These are phyloP conservation scores for Diphasiastrum complanatum DNA, from an alignment of 83 land plant species.

Conservation along the genomic window DNA sequence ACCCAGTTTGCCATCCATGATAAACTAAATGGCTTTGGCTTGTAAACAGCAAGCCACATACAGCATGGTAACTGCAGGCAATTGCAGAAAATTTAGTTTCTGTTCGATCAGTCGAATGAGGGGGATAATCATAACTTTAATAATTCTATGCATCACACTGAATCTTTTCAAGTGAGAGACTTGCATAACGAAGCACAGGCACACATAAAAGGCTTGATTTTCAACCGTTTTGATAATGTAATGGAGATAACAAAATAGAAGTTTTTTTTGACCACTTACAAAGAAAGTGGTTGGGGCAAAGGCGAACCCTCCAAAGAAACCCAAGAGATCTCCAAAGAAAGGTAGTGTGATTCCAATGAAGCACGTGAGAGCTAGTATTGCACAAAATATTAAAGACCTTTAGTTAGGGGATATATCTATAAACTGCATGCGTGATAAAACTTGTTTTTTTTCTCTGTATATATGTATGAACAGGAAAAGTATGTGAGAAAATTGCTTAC, in stretches of 20 bases:
- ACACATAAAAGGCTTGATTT: too few species aligned
- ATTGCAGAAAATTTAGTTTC: slow-evolving; percentile 8
- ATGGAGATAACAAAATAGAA: too few species aligned
- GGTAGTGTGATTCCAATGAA: slow-evolving; percentile 60
- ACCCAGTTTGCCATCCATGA: slow-evolving; percentile 69
- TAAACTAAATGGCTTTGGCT: slow-evolving; percentile 49
- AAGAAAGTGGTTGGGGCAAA: slow-evolving; percentile 78
- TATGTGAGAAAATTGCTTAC: slow-evolving; percentile 27
- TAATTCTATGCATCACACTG: too few species aligned
- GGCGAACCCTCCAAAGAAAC: slow-evolving; percentile 79
- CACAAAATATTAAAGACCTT: too few species aligned
- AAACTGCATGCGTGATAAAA: too few species aligned
- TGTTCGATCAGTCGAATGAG: too few species aligned
- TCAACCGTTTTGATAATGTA: too few species aligned
- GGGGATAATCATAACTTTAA: too few species aligned
- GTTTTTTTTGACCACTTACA: slow-evolving; percentile 32
- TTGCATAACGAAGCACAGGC: too few species aligned
- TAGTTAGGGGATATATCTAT: too few species aligned
- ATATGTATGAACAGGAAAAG: neutral
- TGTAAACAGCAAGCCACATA: slow-evolving; percentile 60
- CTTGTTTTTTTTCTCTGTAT: too few species aligned
- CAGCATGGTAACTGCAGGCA: slow-evolving; percentile 63
- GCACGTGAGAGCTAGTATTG: slow-evolving; percentile 55
- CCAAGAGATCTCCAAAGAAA: slow-evolving; percentile 67
- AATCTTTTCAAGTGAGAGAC: too few species aligned